Evolutionary conservation across 495 filamentous ascomycete species (phyloP), one percentile per base, ranked within the genome.

Genomic region (Lasiosphaeria miniovina): DNA sequence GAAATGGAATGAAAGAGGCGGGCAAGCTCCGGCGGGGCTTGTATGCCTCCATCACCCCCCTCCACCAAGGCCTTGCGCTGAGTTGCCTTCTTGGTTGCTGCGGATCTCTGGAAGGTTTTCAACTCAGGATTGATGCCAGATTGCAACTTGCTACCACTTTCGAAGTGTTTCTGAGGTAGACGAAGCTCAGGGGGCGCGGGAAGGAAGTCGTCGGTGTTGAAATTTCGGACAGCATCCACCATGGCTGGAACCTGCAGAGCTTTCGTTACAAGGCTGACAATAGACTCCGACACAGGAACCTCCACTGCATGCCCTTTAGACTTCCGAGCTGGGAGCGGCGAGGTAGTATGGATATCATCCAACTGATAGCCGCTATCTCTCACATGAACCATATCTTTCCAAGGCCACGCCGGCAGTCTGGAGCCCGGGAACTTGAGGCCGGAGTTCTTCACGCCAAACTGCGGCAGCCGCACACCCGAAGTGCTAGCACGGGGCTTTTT

Each of bases 321-420:
- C 56, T 84, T 86, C 14, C 78, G 75, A 11, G 51, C 50, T 9
- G 54, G 53, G 14, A 65, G 49, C n/a, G 49, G 49, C 6, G 49
- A 36, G 1, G 46, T 4, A 1, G 52, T 15, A 6, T 40, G 33
- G 5, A 33, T 15, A n/a, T 17, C 49, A 0, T 50, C 48, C 6
- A 65, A 36, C 2, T 66, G 38, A n/a, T 43, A 35, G 0, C 61
- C 62, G 7, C 71, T 58, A 5, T 75, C 81, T 15, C 82, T 79
- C 33, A 89, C 66, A 67, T 93, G 88, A 6, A 78, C 65, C 63
- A 87, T 80, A 31, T 76, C 87, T 66, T 74, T 76, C 54, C 85
- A 84, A 35, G 90, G 90, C 90, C 90, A 94, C 46, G 86, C 75
- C 12, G 88, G 80, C 36, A 86, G 74, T 41, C 82, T 64, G 34